Evolutionary conservation across 495 filamentous ascomycete genomes (phyloP).

Genomic region (Darksidea phi): DNA sequence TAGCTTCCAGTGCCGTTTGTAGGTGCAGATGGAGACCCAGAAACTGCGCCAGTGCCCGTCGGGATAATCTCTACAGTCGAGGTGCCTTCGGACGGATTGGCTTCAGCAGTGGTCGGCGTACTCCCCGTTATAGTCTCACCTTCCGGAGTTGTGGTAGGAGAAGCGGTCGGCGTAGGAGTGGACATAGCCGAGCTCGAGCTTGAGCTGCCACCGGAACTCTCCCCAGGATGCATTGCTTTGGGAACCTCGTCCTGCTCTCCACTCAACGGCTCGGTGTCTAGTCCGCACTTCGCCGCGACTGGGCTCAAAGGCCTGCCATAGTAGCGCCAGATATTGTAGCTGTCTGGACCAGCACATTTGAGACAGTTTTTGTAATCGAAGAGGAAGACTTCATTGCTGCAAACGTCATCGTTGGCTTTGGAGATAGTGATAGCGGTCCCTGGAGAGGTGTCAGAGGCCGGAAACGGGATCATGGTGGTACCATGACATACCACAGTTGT

Average conservation of each 20-base stretch:
- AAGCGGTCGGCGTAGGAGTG: not conserved
- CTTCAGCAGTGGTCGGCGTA: no score
- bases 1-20: no score
- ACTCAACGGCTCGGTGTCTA: constrained; percentile 45
- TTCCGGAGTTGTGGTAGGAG: not conserved
- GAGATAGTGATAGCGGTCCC: constrained; percentile 48
- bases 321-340: constrained; percentile 51
- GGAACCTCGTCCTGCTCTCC: constrained; percentile 8
- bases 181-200: not conserved
- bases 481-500: constrained; percentile 48
- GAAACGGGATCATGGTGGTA: constrained; percentile 28
- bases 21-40: no score
- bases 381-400: constrained; percentile 47
- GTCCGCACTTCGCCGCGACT: constrained; percentile 43
- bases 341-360: constrained; percentile 45
- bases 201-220: no score
- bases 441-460: constrained; percentile 21
- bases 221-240: not conserved
- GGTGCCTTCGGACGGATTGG: no score
- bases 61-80: no score
- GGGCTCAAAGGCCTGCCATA: constrained; percentile 45
- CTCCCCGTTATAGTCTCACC: no score
- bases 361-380: constrained; percentile 47
- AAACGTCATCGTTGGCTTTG: constrained; percentile 41
- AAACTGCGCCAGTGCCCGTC: no score